Percentiles rank a stretch among this genome's conserved stretches.
These are phyloP conservation scores for Pleurotus sapidus DNA, from an alignment of 768 basidiomycete species.

Conservation along the genomic window DNA sequence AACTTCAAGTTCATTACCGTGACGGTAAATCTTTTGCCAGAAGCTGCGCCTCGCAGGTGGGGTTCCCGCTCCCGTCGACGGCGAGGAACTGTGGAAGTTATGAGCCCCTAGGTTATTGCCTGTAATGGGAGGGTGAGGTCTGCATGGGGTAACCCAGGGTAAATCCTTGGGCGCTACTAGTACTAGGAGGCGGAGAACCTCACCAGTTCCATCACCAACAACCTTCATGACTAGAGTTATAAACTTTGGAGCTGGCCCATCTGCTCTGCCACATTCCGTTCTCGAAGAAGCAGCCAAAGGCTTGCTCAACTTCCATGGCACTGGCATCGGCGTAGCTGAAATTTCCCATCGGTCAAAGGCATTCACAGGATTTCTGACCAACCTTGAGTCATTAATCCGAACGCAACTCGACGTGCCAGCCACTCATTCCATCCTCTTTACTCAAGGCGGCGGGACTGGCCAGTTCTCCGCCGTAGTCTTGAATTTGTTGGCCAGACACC, in stretches of 20 bases:
- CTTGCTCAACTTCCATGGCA: constrained; percentile 85
- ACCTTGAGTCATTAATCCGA: constrained; percentile 66
- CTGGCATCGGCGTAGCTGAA: constrained; percentile 95
- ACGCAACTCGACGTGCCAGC: constrained; percentile 77
- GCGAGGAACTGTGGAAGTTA: too few species aligned
- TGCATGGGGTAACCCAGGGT: too few species aligned
- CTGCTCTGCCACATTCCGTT: constrained; percentile 84
- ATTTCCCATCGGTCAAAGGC: constrained; percentile 94
- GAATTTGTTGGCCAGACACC: constrained; percentile 86
- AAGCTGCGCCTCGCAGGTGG: too few species aligned
- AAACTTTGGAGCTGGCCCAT: constrained; percentile 96
- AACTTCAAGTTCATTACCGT: too few species aligned
- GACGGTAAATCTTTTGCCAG: too few species aligned
- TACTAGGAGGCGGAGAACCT: background rate
- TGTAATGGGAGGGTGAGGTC: too few species aligned
- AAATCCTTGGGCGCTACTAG: too few species aligned
- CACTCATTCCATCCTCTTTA: constrained; percentile 85
- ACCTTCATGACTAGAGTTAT: constrained; percentile 53
- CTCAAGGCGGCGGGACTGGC: constrained; percentile 89
- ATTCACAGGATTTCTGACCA: constrained; percentile 67
- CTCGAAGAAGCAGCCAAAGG: constrained; percentile 80
- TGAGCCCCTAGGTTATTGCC: too few species aligned
- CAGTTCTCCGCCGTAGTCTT: constrained; percentile 93
- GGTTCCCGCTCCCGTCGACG: too few species aligned
- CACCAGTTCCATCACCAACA: constrained; percentile 1